These are phyloP conservation scores for Fusarium sp. DNA, from an alignment of 2,329 filamentous ascomycete genomes.

Conservation along the genomic window DNA sequence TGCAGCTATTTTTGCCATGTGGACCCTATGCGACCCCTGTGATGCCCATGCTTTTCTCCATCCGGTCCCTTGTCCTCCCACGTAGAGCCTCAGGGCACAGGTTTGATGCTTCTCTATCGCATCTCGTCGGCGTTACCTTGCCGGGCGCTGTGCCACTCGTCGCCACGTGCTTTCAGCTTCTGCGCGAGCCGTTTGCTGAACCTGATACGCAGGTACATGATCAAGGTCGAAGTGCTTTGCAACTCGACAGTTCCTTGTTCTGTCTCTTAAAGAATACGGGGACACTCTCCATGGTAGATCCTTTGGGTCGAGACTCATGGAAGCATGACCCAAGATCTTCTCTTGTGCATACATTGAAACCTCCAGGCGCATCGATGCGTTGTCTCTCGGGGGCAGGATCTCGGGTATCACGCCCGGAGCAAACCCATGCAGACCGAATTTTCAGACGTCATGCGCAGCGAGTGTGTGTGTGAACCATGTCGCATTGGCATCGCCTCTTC, in stretches of 20 bases:
- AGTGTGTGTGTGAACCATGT: conserved; percentile 1
- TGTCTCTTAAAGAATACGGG: neutral
- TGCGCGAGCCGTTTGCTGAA: conserved; percentile 14
- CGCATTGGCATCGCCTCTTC: conserved; percentile 17
- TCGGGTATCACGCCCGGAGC: neutral
- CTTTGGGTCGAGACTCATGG: neutral
- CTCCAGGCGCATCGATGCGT: conserved; percentile 6
- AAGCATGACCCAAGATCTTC: conserved; percentile 16
- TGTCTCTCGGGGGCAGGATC: conserved; percentile 8
- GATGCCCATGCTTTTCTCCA: neutral
- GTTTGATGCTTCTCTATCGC: neutral
- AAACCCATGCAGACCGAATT: conserved; percentile 33
- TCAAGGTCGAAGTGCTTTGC: neutral
- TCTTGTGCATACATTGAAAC: neutral
- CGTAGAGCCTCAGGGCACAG: conserved; percentile 21
- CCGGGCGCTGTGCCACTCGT: conserved; percentile 10
- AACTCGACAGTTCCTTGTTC: conserved; percentile 3
- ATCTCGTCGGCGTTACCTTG: conserved; percentile 13
- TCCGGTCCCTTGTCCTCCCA: conserved; percentile 1
- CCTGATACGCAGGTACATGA: conserved; percentile 27
- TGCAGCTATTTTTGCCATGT: conserved; percentile 13
- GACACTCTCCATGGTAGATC: conserved; percentile 7
- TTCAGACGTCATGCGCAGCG: conserved; percentile 23
- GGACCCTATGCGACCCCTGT: conserved; percentile 1
- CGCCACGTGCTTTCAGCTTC: conserved; percentile 23